A percentile compares a stretch with the other conserved stretches of the same genome.
These are phyloP conservation scores for Polymyxa betae DNA, from an alignment of 208 protist species.

Conservation along the genomic window DNA sequence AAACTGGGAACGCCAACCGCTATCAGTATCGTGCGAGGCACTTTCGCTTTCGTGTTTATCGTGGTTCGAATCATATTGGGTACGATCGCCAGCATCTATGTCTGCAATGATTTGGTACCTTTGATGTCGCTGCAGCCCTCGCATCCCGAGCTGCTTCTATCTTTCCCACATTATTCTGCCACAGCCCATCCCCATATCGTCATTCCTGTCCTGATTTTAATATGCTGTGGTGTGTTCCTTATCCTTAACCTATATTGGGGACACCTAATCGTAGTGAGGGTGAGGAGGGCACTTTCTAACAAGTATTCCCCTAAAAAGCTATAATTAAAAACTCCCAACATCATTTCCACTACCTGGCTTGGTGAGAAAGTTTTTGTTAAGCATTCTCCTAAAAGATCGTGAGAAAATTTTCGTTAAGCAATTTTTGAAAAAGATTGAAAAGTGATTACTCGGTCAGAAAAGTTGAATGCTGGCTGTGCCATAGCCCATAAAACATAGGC, in stretches of 20 bases:
- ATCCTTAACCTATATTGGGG: slow-evolving; percentile 27
- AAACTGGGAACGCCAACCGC: background rate
- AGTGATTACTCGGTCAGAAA: too few relatives aligned
- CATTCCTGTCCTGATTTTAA: background rate
- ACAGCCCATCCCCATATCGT: background rate
- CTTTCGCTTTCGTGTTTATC: slow-evolving; percentile 22
- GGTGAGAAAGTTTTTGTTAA: too few relatives aligned
- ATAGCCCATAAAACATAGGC: too few relatives aligned
- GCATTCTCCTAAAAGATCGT: too few relatives aligned
- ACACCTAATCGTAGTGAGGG: background rate
- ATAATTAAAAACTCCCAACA: too few relatives aligned
- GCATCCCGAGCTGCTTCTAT: background rate
- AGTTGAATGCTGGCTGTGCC: too few relatives aligned
- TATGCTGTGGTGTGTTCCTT: background rate
- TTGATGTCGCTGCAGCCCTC: background rate
- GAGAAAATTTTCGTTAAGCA: too few relatives aligned
- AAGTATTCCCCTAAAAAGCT: too few relatives aligned
- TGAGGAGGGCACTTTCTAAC: background rate
- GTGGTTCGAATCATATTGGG: slow-evolving; percentile 5
- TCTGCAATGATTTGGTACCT: background rate
- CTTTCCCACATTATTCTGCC: background rate
- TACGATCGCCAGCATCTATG: background rate
- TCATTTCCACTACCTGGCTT: too few relatives aligned
- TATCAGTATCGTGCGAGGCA: background rate
- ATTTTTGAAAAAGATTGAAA: too few relatives aligned